Evolutionary conservation across 225 moss, liverwort and hornwort genomes (phyloP).

Genomic region (Rhytidiadelphus loreus): DNA sequence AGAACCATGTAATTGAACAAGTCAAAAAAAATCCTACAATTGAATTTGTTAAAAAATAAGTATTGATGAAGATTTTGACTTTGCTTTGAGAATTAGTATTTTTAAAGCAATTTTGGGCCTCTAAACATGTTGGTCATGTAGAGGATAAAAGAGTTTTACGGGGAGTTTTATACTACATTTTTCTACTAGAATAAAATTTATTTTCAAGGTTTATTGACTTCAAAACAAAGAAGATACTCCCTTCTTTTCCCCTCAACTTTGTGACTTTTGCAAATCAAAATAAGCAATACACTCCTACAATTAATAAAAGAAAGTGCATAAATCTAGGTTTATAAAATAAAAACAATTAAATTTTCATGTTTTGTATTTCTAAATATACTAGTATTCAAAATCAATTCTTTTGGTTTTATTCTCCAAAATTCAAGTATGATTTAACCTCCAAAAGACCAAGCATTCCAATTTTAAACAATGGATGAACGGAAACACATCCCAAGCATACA

Average conservation of each 20-base stretch:
- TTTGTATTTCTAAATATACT: not conserved
- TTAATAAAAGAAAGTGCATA: not conserved
- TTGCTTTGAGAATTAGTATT: no score
- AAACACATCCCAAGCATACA: not conserved
- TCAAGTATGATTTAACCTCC: not conserved
- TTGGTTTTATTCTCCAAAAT: not conserved
- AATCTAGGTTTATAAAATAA: not conserved
- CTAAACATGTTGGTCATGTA: no score
- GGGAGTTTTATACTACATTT: not conserved
- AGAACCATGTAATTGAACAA: no score
- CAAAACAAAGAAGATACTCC: not conserved
- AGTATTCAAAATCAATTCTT: not conserved
- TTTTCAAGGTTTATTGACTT: not conserved
- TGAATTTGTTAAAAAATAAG: no score
- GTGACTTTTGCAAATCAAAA: not conserved
- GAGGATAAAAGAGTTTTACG: no score
- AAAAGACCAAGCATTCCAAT: not conserved
- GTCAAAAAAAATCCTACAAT: no score
- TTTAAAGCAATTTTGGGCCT: no score
- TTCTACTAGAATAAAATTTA: not conserved
- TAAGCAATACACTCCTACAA: accelerated
- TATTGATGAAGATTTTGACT: no score
- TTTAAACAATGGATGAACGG: accelerated
- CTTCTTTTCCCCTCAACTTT: not conserved
- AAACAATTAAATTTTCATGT: accelerated